phyloP scores from a whole-genome alignment of 306 rosid species.

The apple (Malus domestica) region DNA sequence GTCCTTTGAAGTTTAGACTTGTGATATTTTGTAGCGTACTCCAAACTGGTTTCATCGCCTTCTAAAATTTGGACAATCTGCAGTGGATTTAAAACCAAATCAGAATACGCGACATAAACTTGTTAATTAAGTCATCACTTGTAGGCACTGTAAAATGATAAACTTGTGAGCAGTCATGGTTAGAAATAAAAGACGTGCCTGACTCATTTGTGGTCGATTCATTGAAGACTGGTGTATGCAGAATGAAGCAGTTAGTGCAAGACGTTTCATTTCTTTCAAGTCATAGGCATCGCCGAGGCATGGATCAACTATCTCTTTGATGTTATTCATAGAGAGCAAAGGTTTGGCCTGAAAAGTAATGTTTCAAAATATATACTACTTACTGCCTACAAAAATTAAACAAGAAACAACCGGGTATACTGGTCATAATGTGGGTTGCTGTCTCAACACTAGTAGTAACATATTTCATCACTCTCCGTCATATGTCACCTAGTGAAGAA shows the following conservation, averaged over 20 bases:
- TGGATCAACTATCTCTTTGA: slow-evolving; percentile 67
- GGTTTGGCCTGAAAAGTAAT: slow-evolving; percentile 73
- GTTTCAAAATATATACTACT: not conserved
- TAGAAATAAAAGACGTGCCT: slow-evolving; percentile 40
- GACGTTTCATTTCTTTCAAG: slow-evolving; percentile 51
- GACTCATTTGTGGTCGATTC: slow-evolving; percentile 72
- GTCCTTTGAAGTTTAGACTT: slow-evolving; percentile 57
- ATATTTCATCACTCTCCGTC: too few species aligned
- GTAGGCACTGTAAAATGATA: not conserved
- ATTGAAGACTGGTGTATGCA: slow-evolving; percentile 69
- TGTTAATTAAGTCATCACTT: not conserved
- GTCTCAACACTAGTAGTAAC: too few species aligned
- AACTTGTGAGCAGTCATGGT: not conserved
- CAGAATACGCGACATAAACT: not conserved
- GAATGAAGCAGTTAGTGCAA: slow-evolving; percentile 48
- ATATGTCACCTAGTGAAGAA: too few species aligned
- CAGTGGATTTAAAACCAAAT: not conserved
- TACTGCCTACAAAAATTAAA: not conserved
- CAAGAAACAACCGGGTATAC: not conserved
- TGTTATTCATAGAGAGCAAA: slow-evolving; percentile 33
- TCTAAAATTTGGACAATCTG: slow-evolving; percentile 57
- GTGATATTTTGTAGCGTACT: slow-evolving; percentile 28
- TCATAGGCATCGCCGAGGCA: slow-evolving; percentile 43
- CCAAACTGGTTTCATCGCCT: slow-evolving; percentile 44
- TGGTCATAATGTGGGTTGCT: too few species aligned